phyloP scores from a whole-genome alignment of 73 alveolate genomes.

The Blepharisma stoltei region DNA sequence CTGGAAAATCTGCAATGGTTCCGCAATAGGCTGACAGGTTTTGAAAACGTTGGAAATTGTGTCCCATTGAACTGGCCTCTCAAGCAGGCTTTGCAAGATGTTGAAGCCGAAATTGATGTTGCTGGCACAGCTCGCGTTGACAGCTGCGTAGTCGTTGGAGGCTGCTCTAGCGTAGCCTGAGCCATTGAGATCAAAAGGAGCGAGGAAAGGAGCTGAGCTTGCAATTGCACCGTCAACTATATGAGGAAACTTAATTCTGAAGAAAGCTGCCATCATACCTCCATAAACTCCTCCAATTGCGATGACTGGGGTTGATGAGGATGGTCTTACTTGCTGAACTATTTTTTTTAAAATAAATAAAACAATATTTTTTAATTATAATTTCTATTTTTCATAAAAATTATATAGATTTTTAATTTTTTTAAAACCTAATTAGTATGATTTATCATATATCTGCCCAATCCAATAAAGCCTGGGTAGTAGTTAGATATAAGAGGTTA shows the following conservation, averaged over 20 bases:
- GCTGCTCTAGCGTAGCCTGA: not conserved
- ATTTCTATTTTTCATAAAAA: no score
- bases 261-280: constrained; percentile 72
- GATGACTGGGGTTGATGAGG: constrained; percentile 39
- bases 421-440: no score
- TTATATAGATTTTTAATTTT: not conserved
- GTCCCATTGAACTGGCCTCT: not conserved
- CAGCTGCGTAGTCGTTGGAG: not conserved
- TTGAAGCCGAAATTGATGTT: not conserved
- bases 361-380: no score
- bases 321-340: not conserved
- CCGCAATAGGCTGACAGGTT: not conserved
- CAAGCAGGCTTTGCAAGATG: not conserved
- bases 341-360: no score
- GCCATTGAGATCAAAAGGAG: constrained; percentile 27
- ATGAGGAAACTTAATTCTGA: constrained; percentile 69
- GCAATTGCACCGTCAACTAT: constrained; percentile 65
- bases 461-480: constrained; percentile 59
- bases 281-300: constrained; percentile 74
- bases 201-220: constrained; percentile 63
- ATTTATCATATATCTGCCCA: constrained; percentile 52
- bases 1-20: not conserved
- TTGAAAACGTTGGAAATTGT: not conserved
- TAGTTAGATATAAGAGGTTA: constrained; percentile 38
- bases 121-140: not conserved